Base-by-base conservation (phyloP, 2,329 filamentous ascomycete genomes). In the Drechslera avenae region DNA sequence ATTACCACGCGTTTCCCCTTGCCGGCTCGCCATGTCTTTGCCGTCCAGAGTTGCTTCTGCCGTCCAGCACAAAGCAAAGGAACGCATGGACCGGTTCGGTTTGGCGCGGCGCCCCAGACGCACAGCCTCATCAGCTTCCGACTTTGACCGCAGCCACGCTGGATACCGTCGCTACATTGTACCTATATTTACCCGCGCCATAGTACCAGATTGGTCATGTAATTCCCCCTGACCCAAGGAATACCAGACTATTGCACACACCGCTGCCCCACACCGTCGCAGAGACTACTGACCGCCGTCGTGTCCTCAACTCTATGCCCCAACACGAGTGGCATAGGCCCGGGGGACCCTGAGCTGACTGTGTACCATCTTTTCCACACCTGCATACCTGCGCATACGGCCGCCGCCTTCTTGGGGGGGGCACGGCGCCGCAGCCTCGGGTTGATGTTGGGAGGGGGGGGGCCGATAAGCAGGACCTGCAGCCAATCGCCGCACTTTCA, bases 121-220 rank as follows among this genome's bases (percentile, higher is more conserved):
- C 64, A 59, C 63, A 67, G 67, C 65, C 67, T 65, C 57, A 60
- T 19, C 50, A 28, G 9, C 42, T 63, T 59, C 69, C 68, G 69
- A 64, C 52, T 65, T 67, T 70, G 68, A 66, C 67, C 69, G 69
- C 66, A 53, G 54, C 57, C 59, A 60, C 50, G 56, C 60, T 68
- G 68, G 67, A 65, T 62, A 69, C 51, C 63, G 54, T 69, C 66
- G 68, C 66, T 56, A 52, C 39, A 47, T 39, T 39, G 50, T 53
- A 57, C 50, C 66, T 67, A 69, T 67, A 66, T 62, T 66, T 69
- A 69, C 56, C 52, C 53, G 56, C 51, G 46, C 53, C 46, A 41
- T 30, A 34, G 26, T 28, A 4, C 50, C 50, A 18, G 30, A 57
- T 62, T 63, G 58, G 60, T 60, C 60, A 60, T 60, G 52, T 14